Base-by-base conservation (phyloP, 2,329 filamentous ascomycete species). In the Curvularia spicifera region DNA sequence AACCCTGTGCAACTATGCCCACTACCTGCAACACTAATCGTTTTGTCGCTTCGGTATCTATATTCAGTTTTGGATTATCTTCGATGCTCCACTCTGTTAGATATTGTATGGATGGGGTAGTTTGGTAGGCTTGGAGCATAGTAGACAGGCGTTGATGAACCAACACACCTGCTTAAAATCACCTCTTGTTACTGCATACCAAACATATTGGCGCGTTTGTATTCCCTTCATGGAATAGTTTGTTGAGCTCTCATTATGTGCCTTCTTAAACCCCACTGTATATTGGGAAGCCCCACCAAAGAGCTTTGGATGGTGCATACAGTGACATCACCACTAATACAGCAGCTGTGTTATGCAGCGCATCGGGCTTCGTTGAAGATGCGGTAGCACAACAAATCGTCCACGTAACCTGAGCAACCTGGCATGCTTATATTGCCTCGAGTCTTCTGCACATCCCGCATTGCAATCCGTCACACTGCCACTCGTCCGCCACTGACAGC, bases 271-370 rank as follows among this genome's bases (percentile, higher is more conserved):
- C 35, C 43, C 50, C 55, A 35, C 45, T 37, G 26, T 29, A 29
- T 51, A 31, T 37, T 18, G 37, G 42, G 29, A 37, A 47, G 54
- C 56, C 55, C 58, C 55, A 54, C 58, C 37, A 18, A 46, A 15
- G 5, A 31, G 39, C 43, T 48, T 43, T 45, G 26, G 29, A 47
- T 51, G 35, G 18, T 63, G 56, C 51, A 60, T 26, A 44, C 49
- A 31, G 63, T 65, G 63, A 63, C 63, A 65, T 65, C 63, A 65
- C 63, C 51, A 65, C 62, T 65, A 40, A 55, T 50, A 48, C 46
- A 43, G 46, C 50, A 31, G 22, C 57, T 53, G 47, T 43, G 31
- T 46, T 47, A 53, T 58, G 45, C 46, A 50, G 37, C 53, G 22
- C 45, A 12, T 40, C 31, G 22, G 45, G 47, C 53, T 37, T 20